These are phyloP conservation scores for Verticillium albo-atrum DNA, from an alignment of 2,329 filamentous ascomycete species.

Conservation along the genomic window DNA sequence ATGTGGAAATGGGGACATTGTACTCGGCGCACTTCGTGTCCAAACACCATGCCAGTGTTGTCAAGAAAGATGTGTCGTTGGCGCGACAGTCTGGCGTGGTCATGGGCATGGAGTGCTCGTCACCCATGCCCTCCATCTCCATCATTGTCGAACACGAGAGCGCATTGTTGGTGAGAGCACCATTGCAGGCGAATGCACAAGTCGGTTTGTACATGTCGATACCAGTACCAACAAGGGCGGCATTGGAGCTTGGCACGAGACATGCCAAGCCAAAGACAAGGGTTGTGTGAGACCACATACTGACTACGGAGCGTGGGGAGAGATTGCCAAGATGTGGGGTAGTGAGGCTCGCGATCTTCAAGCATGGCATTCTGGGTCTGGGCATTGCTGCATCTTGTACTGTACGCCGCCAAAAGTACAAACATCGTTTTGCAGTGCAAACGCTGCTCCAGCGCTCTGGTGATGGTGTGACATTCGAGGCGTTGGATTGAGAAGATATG, in stretches of 20 bases:
- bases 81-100: constrained; percentile 6
- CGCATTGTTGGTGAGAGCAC: background rate
- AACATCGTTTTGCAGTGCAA: background rate
- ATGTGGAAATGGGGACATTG: background rate
- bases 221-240: background rate
- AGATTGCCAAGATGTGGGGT: background rate
- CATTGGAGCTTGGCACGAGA: background rate
- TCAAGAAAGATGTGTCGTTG: constrained; percentile 1
- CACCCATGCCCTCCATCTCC: background rate
- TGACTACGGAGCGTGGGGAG: no score
- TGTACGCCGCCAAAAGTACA: background rate
- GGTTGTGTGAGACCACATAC: background rate
- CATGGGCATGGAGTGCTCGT: constrained; percentile 1
- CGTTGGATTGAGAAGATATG: background rate
- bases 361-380: background rate
- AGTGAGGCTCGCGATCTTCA: background rate
- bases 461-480: background rate
- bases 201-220: background rate
- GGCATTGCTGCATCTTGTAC: background rate
- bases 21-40: constrained; percentile 2
- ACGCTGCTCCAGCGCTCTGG: background rate
- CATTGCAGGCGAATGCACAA: background rate
- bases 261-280: background rate
- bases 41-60: constrained; percentile 8
- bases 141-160: background rate